Conservation (phyloP, 2,329 filamentous ascomycete genomes). For the Alternaria solani region DNA sequence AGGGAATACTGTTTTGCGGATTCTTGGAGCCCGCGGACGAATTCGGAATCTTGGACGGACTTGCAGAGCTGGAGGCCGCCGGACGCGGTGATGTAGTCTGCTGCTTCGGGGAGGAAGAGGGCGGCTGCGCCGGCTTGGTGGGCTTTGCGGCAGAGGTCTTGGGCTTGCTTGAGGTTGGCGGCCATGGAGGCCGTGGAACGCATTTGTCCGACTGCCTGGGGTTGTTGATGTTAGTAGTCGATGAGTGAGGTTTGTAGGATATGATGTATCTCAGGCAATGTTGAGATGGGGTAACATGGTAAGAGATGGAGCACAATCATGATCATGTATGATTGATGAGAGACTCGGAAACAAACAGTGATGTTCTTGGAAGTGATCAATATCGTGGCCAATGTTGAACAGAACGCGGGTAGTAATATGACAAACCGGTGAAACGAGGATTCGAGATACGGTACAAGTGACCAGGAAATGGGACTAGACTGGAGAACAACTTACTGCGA, state of each 20-base stretch:
- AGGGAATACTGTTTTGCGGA: conserved; percentile 71
- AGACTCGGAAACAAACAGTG: too few relatives aligned
- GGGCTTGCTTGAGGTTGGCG: conserved; percentile 82
- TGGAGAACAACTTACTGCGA: conserved; percentile 37
- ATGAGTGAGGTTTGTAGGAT: neutral
- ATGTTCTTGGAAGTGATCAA: neutral
- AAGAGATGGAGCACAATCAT: too few relatives aligned
- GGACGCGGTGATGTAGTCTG: conserved; percentile 83
- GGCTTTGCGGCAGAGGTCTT: conserved; percentile 74
- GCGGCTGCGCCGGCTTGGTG: conserved; percentile 79
- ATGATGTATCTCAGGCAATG: too few relatives aligned
- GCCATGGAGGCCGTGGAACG: conserved; percentile 81
- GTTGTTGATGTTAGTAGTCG: neutral
- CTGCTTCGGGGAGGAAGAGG: conserved; percentile 86
- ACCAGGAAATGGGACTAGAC: neutral
- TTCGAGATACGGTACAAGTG: neutral
- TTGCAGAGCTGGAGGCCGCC: conserved; percentile 74
- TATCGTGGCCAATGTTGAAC: neutral
- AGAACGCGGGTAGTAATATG: too few relatives aligned
- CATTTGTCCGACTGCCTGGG: conserved; percentile 85
- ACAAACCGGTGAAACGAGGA: neutral
- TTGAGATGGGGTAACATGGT: too few relatives aligned
- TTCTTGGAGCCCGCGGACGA: conserved; percentile 76
- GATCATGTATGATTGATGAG: too few relatives aligned
- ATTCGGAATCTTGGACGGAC: conserved; percentile 71